These are phyloP conservation scores for Castanea crenata DNA, from an alignment of 306 rosid genomes.

Conservation along the genomic window DNA sequence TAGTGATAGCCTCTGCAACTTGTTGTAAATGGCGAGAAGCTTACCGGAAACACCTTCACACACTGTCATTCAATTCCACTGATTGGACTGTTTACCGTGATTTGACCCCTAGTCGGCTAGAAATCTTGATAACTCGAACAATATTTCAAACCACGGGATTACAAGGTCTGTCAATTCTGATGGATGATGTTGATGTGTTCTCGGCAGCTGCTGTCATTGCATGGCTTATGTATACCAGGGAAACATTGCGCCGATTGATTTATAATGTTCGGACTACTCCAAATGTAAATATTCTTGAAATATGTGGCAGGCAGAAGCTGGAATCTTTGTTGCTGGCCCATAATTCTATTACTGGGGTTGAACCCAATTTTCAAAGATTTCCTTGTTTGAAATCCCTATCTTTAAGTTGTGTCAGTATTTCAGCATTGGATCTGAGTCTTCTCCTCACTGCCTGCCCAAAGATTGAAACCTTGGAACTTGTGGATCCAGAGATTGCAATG, in stretches of 20 bases:
- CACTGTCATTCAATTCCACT: constrained; percentile 64
- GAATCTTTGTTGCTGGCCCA: constrained; percentile 55
- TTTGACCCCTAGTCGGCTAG: constrained; percentile 47
- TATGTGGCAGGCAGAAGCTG: constrained; percentile 66
- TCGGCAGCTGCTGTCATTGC: constrained; percentile 71
- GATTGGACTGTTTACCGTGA: constrained; percentile 67
- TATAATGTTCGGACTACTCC: constrained; percentile 68
- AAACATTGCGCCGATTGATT: constrained; percentile 44
- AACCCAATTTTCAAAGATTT: constrained; percentile 70
- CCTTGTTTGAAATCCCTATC: constrained; percentile 73
- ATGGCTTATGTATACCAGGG: constrained; percentile 82
- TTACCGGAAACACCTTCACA: constrained; percentile 57
- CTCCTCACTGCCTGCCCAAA: constrained; percentile 63
- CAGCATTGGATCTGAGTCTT: constrained; percentile 74
- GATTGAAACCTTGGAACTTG: constrained; percentile 54
- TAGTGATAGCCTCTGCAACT: constrained; percentile 74
- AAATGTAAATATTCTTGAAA: constrained; percentile 58
- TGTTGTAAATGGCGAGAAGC: constrained; percentile 78
- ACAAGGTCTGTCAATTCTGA: constrained; percentile 55
- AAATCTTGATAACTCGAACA: constrained; percentile 78
- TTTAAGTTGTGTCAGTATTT: constrained; percentile 53
- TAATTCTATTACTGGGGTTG: constrained; percentile 63
- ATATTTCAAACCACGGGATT: constrained; percentile 75
- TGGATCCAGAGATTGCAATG: constrained; percentile 68
- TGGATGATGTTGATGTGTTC: constrained; percentile 76